These are phyloP conservation scores for Saccharomycopsis sp. DNA, from an alignment of 805 yeast species.

Conservation along the genomic window DNA sequence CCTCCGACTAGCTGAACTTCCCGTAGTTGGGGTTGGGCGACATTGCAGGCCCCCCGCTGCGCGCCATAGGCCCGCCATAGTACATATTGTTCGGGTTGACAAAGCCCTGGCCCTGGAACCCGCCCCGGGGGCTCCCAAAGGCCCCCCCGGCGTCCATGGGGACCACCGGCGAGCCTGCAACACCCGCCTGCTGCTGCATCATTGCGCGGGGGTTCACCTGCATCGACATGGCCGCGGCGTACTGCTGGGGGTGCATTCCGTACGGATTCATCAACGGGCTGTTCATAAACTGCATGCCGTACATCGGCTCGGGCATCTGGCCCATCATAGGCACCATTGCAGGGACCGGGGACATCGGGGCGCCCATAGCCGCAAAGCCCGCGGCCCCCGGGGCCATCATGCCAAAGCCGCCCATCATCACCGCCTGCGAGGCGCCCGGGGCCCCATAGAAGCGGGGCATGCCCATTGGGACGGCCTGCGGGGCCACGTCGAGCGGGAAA, in stretches of 20 bases:
- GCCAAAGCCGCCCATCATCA: constrained; percentile 1
- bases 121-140: neutral
- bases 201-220: constrained; percentile 3
- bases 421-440: neutral
- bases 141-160: constrained; percentile 4
- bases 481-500: constrained; percentile 33
- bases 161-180: constrained; percentile 1
- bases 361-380: neutral
- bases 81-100: neutral
- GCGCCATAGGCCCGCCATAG: neutral
- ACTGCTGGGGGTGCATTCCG: constrained; percentile 1
- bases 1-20: too few relatives aligned
- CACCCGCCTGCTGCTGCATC: constrained; percentile 4
- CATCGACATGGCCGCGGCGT: constrained; percentile 3
- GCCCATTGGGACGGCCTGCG: neutral
- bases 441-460: constrained; percentile 1
- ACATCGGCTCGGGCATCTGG: neutral
- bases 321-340: constrained; percentile 1
- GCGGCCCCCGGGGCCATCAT: neutral
- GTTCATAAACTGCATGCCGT: neutral
- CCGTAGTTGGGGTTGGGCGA: constrained; percentile 12
- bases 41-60: constrained; percentile 3
- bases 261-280: constrained; percentile 8
- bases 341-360: neutral
- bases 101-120: constrained; percentile 1